Evolutionary conservation across 139 green algal species (phyloP).

Genomic region (Pycnococcus provasolii): DNA sequence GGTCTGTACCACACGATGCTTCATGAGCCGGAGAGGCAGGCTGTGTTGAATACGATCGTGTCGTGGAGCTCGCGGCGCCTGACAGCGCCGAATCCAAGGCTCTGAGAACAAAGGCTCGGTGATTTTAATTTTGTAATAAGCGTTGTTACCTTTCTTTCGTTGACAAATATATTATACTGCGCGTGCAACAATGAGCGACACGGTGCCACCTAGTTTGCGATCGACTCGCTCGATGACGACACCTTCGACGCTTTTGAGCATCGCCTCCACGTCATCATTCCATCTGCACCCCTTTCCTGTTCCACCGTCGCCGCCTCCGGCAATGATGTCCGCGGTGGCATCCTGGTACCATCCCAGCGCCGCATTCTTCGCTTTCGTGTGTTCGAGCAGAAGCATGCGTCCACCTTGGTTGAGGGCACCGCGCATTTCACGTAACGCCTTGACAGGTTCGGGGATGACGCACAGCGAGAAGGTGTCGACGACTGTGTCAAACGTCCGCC

Average conservation of each 20-base stretch:
- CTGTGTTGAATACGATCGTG: no score
- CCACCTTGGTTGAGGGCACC: neutral
- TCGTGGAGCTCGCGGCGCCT: no score
- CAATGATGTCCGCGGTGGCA: neutral
- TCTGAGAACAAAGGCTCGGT: no score
- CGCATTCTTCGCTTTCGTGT: neutral
- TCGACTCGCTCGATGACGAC: no score
- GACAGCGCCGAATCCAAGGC: no score
- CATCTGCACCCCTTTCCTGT: conserved; percentile 12
- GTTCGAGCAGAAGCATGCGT: conserved; percentile 4
- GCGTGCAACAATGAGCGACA: no score
- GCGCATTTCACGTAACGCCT: neutral
- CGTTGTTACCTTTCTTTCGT: no score
- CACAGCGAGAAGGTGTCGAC: conserved; percentile 21
- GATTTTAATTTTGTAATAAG: no score
- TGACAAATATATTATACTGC: no score
- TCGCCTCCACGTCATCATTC: conserved; percentile 13
- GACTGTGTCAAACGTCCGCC: conserved; percentile 11
- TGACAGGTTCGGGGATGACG: conserved; percentile 5
- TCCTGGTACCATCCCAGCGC: conserved; percentile 11
- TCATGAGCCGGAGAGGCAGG: no score
- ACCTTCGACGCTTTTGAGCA: neutral
- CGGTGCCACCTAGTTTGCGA: no score
- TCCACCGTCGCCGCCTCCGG: neutral
- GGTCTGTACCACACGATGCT: no score